These are phyloP conservation scores for Saturnispora ahearnii DNA, from an alignment of 805 yeast genomes.

Conservation along the genomic window DNA sequence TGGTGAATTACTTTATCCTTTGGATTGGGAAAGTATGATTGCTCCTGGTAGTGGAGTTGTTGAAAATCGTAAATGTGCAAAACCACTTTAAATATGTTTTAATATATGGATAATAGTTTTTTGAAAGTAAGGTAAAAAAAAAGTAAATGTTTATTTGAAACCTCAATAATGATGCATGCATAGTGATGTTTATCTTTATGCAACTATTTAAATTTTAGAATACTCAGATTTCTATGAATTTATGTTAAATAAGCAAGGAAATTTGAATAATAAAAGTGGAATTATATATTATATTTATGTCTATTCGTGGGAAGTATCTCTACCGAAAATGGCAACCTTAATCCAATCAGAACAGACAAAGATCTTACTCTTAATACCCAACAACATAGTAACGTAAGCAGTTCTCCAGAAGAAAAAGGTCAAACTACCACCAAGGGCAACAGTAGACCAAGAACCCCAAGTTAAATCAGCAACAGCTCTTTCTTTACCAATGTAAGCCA, in stretches of 20 bases:
- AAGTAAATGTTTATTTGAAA: too few relatives aligned
- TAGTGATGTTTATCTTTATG: not conserved
- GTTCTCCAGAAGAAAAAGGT: constrained; percentile 93
- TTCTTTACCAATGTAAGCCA: constrained; percentile 91
- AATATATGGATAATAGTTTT: not conserved
- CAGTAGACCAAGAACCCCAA: constrained; percentile 69
- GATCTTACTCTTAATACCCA: constrained; percentile 80
- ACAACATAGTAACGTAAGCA: constrained; percentile 87
- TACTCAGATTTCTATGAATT: not conserved
- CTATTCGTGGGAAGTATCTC: constrained; percentile 76
- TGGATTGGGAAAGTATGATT: constrained; percentile 95
- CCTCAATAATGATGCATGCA: too few relatives aligned
- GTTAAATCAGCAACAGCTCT: constrained; percentile 89
- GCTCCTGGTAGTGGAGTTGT: constrained; percentile 63
- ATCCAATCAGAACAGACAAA: constrained; percentile 85
- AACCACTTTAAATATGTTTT: constrained; percentile 47
- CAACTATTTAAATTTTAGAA: not conserved
- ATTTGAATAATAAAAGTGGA: not conserved
- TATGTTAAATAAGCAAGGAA: not conserved
- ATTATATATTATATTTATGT: not conserved
- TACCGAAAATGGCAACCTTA: constrained; percentile 80
- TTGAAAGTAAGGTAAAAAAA: too few relatives aligned
- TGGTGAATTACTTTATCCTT: constrained; percentile 64
- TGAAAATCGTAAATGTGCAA: constrained; percentile 86
- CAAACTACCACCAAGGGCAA: constrained; percentile 74